Base-by-base conservation (phyloP, 2,329 filamentous ascomycete genomes). In the Xylariaceae sp. region DNA sequence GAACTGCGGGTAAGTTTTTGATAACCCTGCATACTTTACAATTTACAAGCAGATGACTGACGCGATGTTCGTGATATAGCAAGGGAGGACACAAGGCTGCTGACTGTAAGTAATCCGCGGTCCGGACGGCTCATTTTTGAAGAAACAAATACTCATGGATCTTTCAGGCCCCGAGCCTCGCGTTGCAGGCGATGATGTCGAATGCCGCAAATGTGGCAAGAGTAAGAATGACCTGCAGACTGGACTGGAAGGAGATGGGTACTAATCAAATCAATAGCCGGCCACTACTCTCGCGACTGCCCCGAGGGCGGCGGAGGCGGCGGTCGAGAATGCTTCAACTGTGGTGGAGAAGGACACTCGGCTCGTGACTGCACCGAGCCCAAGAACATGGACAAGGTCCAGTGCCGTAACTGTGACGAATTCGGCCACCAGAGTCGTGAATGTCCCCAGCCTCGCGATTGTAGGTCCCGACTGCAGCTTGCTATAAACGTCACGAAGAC, bases 161-260 rank as follows among this genome's bases (percentile, higher is more conserved):
- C 2, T 34, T 9, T 10, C 52, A 74, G 73, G 74, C 63, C 71
- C 80, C 34, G 82, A 87, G 67, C 83, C 84, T 41, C 82, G 86
- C n/a, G 80, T 82, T 63, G 80, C 84, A 34, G 73, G 74, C 39
- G 82, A 79, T 34, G 80, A 80, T 55, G 80, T 88, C 1, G 84
- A 88, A 69, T 89, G 86, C 70, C 83, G 82, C 66, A 87, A 84
- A 71, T 88, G 86, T 68, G 77, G 78, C 47, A 77, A 85, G 73
- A 82, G 83, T 86, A 74, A 71, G 79, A 73, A 9, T 35, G 11
- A 35, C 13, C 35, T 45, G 30, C 7, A 15, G n/a, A 47, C 7
- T 2, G 3, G 39, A 30, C 23, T 30, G 4, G 34, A 9, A 15
- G 51, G 30, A 50, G 9, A 51, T 23, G 49, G 13, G n/a, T 41